A percentile compares a stretch with the other conserved stretches of the same genome.
phyloP scores from a whole-genome alignment of 257 asterid genomes.

The Solanum bulbocastanum region DNA sequence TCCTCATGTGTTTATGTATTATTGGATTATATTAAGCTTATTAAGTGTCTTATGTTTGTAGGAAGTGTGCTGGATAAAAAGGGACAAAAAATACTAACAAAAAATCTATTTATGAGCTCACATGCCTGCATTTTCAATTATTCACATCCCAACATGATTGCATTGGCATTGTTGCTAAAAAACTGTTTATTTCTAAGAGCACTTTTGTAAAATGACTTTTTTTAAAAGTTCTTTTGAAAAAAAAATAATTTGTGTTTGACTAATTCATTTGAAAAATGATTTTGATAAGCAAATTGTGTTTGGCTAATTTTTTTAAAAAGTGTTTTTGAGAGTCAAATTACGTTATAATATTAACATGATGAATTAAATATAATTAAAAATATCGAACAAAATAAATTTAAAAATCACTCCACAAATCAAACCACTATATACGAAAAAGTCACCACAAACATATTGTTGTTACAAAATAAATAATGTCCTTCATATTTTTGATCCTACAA shows the following conservation, averaged over 20 bases:
- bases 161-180: not conserved
- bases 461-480: not conserved
- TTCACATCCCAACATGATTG: not conserved
- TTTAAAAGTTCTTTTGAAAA: not conserved
- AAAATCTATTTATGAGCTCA: not conserved
- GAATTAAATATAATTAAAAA: too few relatives aligned
- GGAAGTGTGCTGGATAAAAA: not conserved
- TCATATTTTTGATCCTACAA: not conserved
- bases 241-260: too few relatives aligned
- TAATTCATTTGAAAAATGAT: too few relatives aligned
- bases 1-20: not conserved
- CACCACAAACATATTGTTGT: not conserved
- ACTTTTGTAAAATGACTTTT: not conserved
- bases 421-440: too few relatives aligned
- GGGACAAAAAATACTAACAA: not conserved
- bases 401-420: not conserved
- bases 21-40: not conserved
- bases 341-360: not conserved
- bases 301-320: fast-evolving
- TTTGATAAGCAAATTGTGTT: too few relatives aligned
- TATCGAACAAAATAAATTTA: too few relatives aligned
- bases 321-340: not conserved
- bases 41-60: too few relatives aligned
- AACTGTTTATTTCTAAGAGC: not conserved
- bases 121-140: not conserved